These are phyloP conservation scores for Hypoxylon sp. DNA, from an alignment of 2,329 filamentous ascomycete genomes.

Conservation along the genomic window DNA sequence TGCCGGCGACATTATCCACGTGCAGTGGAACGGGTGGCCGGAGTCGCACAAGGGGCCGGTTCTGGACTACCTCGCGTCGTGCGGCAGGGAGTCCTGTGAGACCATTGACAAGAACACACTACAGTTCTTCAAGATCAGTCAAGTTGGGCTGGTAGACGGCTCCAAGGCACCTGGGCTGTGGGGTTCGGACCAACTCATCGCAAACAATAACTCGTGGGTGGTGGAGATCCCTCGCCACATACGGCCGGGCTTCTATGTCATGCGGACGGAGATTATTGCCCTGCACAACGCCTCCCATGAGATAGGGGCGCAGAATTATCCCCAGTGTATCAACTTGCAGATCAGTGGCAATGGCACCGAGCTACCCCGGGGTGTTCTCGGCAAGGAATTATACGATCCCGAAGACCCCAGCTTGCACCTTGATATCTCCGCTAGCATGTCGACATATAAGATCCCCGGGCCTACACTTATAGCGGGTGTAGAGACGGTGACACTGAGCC, in stretches of 20 bases:
- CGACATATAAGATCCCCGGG: slow-evolving; percentile 46
- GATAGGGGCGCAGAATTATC: slow-evolving; percentile 63
- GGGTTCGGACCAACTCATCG: slow-evolving; percentile 58
- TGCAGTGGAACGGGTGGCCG: slow-evolving; percentile 56
- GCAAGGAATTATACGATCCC: slow-evolving; percentile 44
- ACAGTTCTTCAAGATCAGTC: slow-evolving; percentile 54
- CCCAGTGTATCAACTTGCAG: slow-evolving; percentile 69
- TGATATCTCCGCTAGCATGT: slow-evolving; percentile 43
- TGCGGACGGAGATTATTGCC: slow-evolving; percentile 65
- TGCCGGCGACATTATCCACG: slow-evolving; percentile 53
- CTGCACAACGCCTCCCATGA: slow-evolving; percentile 58
- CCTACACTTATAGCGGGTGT: slow-evolving; percentile 40
- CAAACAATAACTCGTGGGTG: slow-evolving; percentile 62
- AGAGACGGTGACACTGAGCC: slow-evolving; percentile 34
- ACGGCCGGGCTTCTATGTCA: slow-evolving; percentile 62
- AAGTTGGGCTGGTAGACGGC: slow-evolving; percentile 49
- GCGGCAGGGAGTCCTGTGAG: slow-evolving; percentile 53
- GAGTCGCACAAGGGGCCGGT: slow-evolving; percentile 55
- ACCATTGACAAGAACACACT: slow-evolving; percentile 52
- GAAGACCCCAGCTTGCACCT: slow-evolving; percentile 45
- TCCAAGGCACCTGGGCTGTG: slow-evolving; percentile 50
- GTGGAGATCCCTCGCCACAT: slow-evolving; percentile 60
- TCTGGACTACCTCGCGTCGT: slow-evolving; percentile 55
- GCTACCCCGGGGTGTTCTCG: slow-evolving; percentile 40
- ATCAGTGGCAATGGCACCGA: slow-evolving; percentile 60